Conservation (phyloP, 1,284 basidiomycete genomes). For the Apiotrichum sp. region DNA sequence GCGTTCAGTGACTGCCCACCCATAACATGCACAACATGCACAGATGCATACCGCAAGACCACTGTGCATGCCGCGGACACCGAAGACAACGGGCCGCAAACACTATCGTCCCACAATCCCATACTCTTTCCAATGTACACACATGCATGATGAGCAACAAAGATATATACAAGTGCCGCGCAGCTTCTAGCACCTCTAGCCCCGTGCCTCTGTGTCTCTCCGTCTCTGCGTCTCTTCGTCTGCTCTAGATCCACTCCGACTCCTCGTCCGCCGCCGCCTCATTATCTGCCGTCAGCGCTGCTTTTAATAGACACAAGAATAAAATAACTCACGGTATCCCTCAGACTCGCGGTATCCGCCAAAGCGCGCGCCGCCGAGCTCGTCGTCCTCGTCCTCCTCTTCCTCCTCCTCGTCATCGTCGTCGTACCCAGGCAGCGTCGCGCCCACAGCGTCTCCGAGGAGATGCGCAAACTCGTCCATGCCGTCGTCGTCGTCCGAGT, state of each 20-base stretch:
- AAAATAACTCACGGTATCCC: background rate
- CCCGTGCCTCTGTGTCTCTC: too few relatives aligned
- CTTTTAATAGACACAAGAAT: background rate
- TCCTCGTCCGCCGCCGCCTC: constrained; percentile 5
- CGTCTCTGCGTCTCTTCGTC: too few relatives aligned
- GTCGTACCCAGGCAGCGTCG: constrained; percentile 19
- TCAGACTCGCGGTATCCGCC: constrained; percentile 7
- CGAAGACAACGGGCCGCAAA: too few relatives aligned
- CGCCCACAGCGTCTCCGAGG: constrained; percentile 28
- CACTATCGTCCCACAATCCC: too few relatives aligned
- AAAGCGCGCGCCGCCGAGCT: constrained; percentile 31
- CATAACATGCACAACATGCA: too few relatives aligned
- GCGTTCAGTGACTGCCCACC: too few relatives aligned
- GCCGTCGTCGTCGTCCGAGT: constrained; percentile 37
- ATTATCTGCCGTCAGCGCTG: background rate
- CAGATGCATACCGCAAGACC: too few relatives aligned
- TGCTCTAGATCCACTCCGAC: constrained; percentile 16
- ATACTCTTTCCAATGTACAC: background rate
- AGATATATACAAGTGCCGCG: background rate
- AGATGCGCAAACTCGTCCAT: constrained; percentile 41
- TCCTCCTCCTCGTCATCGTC: constrained; percentile 30
- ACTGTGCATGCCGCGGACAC: too few relatives aligned
- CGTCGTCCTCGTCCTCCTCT: constrained; percentile 34
- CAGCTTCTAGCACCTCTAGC: too few relatives aligned
- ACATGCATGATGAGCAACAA: background rate